phyloP scores from a whole-genome alignment of 306 rosid genomes.

The Lathyrus tuberosus region DNA sequence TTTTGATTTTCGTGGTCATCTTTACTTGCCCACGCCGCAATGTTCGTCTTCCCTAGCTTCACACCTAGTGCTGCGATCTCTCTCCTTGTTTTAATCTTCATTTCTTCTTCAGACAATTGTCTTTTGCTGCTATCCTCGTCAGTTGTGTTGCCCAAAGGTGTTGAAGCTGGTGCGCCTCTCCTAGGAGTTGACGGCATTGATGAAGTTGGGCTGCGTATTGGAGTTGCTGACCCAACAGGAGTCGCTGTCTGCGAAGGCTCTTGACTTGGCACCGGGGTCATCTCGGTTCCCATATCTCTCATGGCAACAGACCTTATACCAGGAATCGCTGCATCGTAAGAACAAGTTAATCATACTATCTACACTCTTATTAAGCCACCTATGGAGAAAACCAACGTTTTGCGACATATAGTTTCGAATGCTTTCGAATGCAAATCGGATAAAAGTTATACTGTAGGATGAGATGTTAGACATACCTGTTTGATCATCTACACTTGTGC shows the following conservation, averaged over 20 bases:
- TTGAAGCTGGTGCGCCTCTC: conserved; percentile 70
- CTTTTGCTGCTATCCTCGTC: conserved; percentile 44
- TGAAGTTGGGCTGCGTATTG: conserved; percentile 78
- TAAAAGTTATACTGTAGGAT: background rate
- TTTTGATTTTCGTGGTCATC: conserved; percentile 60
- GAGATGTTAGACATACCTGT: conserved; percentile 55
- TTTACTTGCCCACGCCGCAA: conserved; percentile 96
- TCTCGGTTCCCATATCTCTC: conserved; percentile 99
- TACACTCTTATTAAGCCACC: conserved; percentile 8
- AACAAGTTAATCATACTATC: conserved; percentile 33
- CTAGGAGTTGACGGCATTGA: conserved; percentile 89
- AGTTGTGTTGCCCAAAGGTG: conserved; percentile 50
- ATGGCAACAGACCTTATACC: conserved; percentile 87
- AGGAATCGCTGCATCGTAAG: conserved; percentile 56
- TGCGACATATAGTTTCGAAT: background rate
- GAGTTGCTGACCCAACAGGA: conserved; percentile 81
- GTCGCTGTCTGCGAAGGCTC: conserved; percentile 95
- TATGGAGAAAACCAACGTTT: background rate
- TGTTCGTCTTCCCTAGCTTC: conserved; percentile 90
- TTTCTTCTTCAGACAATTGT: conserved; percentile 81
- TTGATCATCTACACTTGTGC: conserved; percentile 50
- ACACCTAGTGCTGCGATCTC: conserved; percentile 91
- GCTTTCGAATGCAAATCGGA: background rate
- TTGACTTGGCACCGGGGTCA: conserved; percentile 92
- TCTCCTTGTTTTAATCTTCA: conserved; percentile 81